A percentile compares a stretch with the other conserved stretches of the same genome.
phyloP scores from a whole-genome alignment of 441 rosid species.

The Gossypium trilobum region DNA sequence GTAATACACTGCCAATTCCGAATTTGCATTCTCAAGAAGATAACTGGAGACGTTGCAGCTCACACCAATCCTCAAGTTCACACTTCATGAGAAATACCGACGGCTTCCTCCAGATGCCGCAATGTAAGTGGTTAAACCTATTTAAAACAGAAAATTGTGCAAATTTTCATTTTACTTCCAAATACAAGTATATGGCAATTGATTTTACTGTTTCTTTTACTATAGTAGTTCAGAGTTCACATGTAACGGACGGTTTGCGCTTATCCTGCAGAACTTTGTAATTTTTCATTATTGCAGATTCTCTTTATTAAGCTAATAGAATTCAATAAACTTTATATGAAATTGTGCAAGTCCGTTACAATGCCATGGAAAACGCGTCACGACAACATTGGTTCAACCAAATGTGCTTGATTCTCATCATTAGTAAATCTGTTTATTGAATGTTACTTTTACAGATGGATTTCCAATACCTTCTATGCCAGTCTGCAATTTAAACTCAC shows the following conservation, averaged over 20 bases:
- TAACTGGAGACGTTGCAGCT: conserved; percentile 17
- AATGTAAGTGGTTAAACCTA: conserved; percentile 30
- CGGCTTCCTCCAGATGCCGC: conserved; percentile 25
- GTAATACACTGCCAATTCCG: conserved; percentile 18
- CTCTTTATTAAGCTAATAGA: not conserved
- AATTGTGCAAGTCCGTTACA: not conserved
- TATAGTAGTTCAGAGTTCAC: not conserved
- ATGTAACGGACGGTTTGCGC: not conserved
- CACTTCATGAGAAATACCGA: conserved; percentile 19
- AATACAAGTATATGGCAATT: not conserved
- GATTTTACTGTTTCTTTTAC: not conserved
- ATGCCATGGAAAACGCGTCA: not conserved
- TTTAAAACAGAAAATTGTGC: conserved; percentile 4
- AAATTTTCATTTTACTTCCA: not conserved
- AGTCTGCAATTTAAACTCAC: conserved; percentile 38
- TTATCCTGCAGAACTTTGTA: not conserved
- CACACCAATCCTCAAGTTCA: conserved; percentile 26
- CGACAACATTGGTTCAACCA: not conserved
- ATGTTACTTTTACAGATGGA: conserved; percentile 38
- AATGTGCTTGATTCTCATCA: not conserved
- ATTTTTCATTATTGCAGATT: not conserved
- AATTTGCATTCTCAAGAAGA: conserved; percentile 29
- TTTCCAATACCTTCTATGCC: conserved; percentile 30
- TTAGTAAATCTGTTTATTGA: conserved; percentile 7
- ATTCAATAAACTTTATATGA: not conserved